Conservation (phyloP, 495 filamentous ascomycete genomes). For the Massariosphaeria phaeospora region DNA sequence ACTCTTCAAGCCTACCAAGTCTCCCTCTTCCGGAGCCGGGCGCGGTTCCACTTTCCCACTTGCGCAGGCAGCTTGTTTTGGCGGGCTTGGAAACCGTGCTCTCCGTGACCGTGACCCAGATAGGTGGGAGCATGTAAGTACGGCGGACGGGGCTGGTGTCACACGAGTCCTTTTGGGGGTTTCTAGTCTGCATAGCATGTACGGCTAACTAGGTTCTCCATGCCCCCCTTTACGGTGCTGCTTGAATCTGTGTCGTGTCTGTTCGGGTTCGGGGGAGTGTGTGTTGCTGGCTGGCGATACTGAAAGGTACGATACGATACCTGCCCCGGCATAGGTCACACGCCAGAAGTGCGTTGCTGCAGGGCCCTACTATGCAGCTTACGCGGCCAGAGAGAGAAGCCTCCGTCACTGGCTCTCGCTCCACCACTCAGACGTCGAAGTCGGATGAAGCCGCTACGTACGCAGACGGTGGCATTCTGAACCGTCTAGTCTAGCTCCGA, state of each 20-base stretch:
- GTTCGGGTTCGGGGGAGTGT: no score
- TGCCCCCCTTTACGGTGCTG: no score
- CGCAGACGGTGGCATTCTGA: not conserved
- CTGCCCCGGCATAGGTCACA: not conserved
- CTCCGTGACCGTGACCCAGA: slow-evolving; percentile 9
- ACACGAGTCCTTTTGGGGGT: no score
- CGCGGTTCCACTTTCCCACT: slow-evolving; percentile 8
- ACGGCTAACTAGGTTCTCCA: no score
- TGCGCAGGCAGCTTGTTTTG: not conserved
- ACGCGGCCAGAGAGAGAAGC: slow-evolving; percentile 16
- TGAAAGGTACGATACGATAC: no score
- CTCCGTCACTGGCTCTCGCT: not conserved
- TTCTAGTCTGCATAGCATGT: no score
- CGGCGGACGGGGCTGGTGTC: no score
- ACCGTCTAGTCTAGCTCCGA: not conserved
- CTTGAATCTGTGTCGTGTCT: no score
- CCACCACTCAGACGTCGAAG: slow-evolving; percentile 5
- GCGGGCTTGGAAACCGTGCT: not conserved
- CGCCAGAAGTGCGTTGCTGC: slow-evolving; percentile 4
- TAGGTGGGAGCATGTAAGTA: no score
- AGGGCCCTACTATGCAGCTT: slow-evolving; percentile 21
- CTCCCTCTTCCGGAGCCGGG: slow-evolving; percentile 6
- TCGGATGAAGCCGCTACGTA: not conserved
- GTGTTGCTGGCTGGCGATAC: no score
- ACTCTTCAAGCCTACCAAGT: not conserved